Evolutionary conservation across 2,329 filamentous ascomycete genomes (phyloP).

Genomic region (Claviceps monticola): DNA sequence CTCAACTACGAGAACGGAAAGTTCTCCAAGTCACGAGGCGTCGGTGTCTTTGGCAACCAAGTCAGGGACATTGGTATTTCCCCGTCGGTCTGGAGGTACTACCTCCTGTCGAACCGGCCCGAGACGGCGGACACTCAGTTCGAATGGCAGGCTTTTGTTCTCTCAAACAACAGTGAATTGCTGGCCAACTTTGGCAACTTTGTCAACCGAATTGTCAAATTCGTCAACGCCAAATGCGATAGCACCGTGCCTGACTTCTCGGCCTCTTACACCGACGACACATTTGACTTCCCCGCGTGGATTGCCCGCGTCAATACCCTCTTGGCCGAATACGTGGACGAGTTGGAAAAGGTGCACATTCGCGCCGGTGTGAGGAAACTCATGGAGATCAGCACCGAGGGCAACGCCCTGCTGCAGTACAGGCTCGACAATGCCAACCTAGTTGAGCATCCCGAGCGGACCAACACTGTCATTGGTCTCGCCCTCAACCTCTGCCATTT

Average conservation of each 20-base stretch:
- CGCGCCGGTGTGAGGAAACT: slow-evolving; percentile 51
- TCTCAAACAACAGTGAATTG: slow-evolving; percentile 81
- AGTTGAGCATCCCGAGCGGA: slow-evolving; percentile 38
- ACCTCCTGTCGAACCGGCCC: slow-evolving; percentile 71
- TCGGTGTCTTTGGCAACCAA: slow-evolving; percentile 86
- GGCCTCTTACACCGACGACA: slow-evolving; percentile 42
- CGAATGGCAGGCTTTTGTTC: slow-evolving; percentile 73
- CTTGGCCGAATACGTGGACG: slow-evolving; percentile 51
- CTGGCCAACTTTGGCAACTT: slow-evolving; percentile 63
- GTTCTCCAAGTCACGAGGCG: slow-evolving; percentile 79
- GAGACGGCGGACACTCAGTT: slow-evolving; percentile 83
- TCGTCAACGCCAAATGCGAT: slow-evolving; percentile 62
- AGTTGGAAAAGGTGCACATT: slow-evolving; percentile 59
- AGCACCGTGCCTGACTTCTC: slow-evolving; percentile 51
- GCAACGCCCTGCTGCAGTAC: slow-evolving; percentile 37
- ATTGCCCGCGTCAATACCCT: slow-evolving; percentile 34
- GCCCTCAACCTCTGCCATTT: slow-evolving; percentile 75
- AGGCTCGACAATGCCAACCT: slow-evolving; percentile 42
- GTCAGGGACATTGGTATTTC: slow-evolving; percentile 76
- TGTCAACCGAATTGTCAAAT: slow-evolving; percentile 61
- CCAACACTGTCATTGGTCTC: slow-evolving; percentile 52
- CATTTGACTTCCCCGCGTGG: slow-evolving; percentile 20
- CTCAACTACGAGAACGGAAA: slow-evolving; percentile 82
- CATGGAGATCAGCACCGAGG: slow-evolving; percentile 49
- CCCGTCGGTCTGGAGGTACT: slow-evolving; percentile 86